phyloP scores from a whole-genome alignment of 805 yeast genomes.

The Wickerhamiella australiensis region DNA sequence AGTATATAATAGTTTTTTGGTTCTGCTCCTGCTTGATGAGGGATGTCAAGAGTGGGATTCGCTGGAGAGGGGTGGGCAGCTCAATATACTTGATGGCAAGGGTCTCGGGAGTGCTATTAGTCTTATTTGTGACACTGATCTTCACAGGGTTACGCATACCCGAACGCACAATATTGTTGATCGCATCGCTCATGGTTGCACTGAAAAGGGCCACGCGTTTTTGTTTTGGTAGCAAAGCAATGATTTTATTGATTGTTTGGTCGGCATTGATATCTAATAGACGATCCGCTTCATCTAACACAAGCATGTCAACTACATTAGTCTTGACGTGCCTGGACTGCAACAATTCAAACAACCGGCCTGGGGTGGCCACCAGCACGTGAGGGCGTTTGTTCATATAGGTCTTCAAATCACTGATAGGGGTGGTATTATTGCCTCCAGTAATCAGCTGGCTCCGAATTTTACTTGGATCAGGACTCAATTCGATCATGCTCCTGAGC shows the following conservation, averaged over 20 bases:
- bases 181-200: conserved; percentile 82
- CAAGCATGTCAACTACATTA: conserved; percentile 53
- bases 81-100: conserved; percentile 55
- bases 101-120: conserved; percentile 26
- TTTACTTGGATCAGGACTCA: conserved; percentile 24
- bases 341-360: conserved; percentile 68
- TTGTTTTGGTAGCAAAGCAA: conserved; percentile 70
- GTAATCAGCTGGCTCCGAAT: conserved; percentile 29
- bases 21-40: conserved; percentile 31
- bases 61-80: conserved; percentile 27
- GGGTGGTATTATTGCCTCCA: conserved; percentile 32
- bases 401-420: conserved; percentile 52
- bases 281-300: conserved; percentile 89
- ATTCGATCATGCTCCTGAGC: conserved; percentile 44
- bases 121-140: conserved; percentile 48
- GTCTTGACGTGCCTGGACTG: conserved; percentile 45
- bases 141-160: conserved; percentile 92
- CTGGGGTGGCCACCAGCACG: conserved; percentile 84
- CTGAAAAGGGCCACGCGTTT: conserved; percentile 88
- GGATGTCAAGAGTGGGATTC: conserved; percentile 40
- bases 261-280: conserved; percentile 68
- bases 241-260: conserved; percentile 52
- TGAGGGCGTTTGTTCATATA: conserved; percentile 52
- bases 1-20: conserved; percentile 77
- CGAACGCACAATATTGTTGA: conserved; percentile 62